Evolutionary conservation across 2,329 filamentous ascomycete genomes (phyloP).

Genomic region (Penicillium janthinellum): DNA sequence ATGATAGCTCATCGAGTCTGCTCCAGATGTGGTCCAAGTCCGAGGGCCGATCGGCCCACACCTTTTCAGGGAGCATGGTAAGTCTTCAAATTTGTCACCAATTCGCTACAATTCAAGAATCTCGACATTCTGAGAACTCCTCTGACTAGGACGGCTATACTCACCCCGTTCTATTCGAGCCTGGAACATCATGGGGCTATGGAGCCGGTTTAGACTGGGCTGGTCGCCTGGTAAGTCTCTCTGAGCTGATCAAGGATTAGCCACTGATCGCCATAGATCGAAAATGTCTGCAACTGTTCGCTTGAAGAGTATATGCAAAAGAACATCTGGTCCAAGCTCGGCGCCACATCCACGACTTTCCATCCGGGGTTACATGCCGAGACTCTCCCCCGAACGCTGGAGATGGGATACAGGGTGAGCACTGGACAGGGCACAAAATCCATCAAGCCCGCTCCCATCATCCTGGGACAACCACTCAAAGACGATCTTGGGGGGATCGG

Average conservation of each 20-base stretch:
- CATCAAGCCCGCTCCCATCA: background rate
- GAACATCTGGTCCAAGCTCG: conserved; percentile 49
- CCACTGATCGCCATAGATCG: conserved; percentile 32
- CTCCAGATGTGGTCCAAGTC: conserved; percentile 10
- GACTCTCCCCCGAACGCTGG: conserved; percentile 2
- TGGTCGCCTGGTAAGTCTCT: conserved; percentile 42
- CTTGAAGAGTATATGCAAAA: conserved; percentile 49
- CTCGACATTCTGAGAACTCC: background rate
- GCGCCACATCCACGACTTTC: conserved; percentile 33
- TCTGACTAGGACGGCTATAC: conserved; percentile 9
- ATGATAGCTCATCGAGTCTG: conserved; percentile 9
- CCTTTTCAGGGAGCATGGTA: conserved; percentile 13
- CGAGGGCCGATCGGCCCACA: conserved; percentile 10
- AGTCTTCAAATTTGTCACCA: background rate
- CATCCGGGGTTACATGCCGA: conserved; percentile 9
- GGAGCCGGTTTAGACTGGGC: conserved; percentile 55
- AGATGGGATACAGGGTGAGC: conserved; percentile 7
- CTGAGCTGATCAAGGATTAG: background rate
- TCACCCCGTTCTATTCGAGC: conserved; percentile 52
- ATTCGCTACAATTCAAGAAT: background rate
- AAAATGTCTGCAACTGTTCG: conserved; percentile 46
- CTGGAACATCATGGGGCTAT: conserved; percentile 55
- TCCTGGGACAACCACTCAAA: conserved; percentile 8
- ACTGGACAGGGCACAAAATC: conserved; percentile 6
- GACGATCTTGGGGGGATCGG: conserved; percentile 25